phyloP scores from a whole-genome alignment of 2,329 filamentous ascomycete species.

The Apiospora koreana region DNA sequence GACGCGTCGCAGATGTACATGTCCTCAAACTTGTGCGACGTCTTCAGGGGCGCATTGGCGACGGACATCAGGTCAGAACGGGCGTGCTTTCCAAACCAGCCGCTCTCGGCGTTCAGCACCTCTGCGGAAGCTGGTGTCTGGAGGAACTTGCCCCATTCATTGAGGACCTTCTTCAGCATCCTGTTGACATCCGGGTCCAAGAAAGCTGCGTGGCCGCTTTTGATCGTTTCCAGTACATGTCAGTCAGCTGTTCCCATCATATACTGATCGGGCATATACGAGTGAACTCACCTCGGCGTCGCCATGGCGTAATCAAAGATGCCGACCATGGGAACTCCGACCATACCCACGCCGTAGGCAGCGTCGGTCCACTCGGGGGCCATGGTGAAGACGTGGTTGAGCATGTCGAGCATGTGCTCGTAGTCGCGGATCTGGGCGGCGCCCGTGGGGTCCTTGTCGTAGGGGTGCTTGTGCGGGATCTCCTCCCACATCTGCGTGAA shows the following conservation, averaged over 20 bases:
- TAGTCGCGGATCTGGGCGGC: slow-evolving; percentile 64
- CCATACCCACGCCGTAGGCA: slow-evolving; percentile 51
- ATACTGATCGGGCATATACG: neutral
- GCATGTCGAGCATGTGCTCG: slow-evolving; percentile 63
- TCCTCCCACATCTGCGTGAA: slow-evolving; percentile 69
- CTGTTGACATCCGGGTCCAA: slow-evolving; percentile 56
- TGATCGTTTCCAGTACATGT: neutral
- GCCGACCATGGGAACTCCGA: slow-evolving; percentile 54
- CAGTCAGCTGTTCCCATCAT: neutral
- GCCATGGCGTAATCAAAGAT: slow-evolving; percentile 60
- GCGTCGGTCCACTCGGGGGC: slow-evolving; percentile 56
- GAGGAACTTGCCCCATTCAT: slow-evolving; percentile 58
- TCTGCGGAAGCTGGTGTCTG: slow-evolving; percentile 54
- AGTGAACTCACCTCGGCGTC: slow-evolving; percentile 43
- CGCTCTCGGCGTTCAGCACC: slow-evolving; percentile 45
- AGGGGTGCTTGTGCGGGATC: slow-evolving; percentile 61
- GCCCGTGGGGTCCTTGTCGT: slow-evolving; percentile 62
- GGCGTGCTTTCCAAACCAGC: slow-evolving; percentile 58
- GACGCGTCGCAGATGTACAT: slow-evolving; percentile 61
- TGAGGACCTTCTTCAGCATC: slow-evolving; percentile 54
- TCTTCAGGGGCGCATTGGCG: slow-evolving; percentile 46
- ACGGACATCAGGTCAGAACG: slow-evolving; percentile 50
- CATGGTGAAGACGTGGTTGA: slow-evolving; percentile 59
- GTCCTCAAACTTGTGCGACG: slow-evolving; percentile 54
- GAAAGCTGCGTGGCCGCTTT: slow-evolving; percentile 54